Base-by-base conservation (phyloP, 176 grass and related monocot species). In the Microstegium vimineum region DNA sequence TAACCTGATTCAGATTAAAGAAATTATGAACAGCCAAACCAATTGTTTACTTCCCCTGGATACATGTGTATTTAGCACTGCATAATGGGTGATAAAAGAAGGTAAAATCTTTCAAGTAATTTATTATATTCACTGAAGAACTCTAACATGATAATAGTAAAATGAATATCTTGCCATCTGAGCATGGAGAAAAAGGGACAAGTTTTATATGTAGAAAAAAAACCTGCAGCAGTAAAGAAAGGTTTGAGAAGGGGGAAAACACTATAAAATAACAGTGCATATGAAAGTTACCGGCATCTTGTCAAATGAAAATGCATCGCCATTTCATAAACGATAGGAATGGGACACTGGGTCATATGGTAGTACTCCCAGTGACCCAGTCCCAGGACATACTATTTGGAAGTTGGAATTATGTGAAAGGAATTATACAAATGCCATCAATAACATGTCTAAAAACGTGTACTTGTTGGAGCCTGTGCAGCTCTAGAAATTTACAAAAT, bases 61-160 rank as follows among this genome's bases (percentile, higher is more conserved):
- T 68, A 68, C 4, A 81, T 46, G 71, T 87, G 32, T 51, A 7
- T 78, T 59, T 32, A 86, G 23, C 30, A 73, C 3, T 35, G 61
- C 20, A 28, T 67, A 75, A 74, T 56, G 13, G 70, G 37, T n/a
- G n/a, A n/a, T n/a, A 62, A 45, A 49, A 57, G 10, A 11, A 38
- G 37, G 23, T 45, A 72, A 52, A 25, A 17, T 28, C 22, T 46
- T 62, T 52, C 25, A 33, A 77, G 20, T 38, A 60, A 41, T 84
- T 46, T 68, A 51, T 73, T 49, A 8, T 56, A 20, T 67, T 77
- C 25, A 32, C 45, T 84, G 34, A 40, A 84, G 12, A 23, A 28
- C 51, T 34, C 20, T 22, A 69, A 84, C 25, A 41, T 1, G 2
- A 14, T 68, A n/a, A 14, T n/a, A 72, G 20, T 61, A 57, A 26